Evolutionary conservation across 148 eudicot species (phyloP).

Genomic region (Diospyros lotus): DNA sequence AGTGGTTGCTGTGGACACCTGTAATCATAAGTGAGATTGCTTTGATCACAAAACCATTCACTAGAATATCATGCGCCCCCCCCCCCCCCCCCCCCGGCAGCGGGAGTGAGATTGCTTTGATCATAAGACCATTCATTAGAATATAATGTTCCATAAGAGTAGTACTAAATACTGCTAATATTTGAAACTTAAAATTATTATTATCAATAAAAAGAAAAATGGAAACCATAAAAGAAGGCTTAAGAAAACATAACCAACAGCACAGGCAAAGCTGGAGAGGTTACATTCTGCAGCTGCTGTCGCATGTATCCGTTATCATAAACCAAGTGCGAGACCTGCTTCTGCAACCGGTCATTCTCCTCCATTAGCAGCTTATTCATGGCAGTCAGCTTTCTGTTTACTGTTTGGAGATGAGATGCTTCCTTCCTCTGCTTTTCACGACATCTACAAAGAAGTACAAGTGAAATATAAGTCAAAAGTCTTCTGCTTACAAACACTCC

Average conservation of each 20-base stretch:
- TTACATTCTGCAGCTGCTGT: slow-evolving; percentile 42
- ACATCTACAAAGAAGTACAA: slow-evolving; percentile 27
- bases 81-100: too few relatives aligned
- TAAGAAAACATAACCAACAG: neutral
- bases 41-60: too few relatives aligned
- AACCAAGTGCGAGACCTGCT: slow-evolving; percentile 45
- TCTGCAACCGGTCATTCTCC: slow-evolving; percentile 52
- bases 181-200: too few relatives aligned
- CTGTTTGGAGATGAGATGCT: slow-evolving; percentile 30
- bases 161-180: too few relatives aligned
- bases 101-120: too few relatives aligned
- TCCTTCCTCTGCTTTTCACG: slow-evolving; percentile 52
- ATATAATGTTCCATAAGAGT: too few relatives aligned
- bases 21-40: neutral
- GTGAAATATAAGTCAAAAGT: neutral
- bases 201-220: neutral
- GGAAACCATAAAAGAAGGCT: neutral
- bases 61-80: too few relatives aligned
- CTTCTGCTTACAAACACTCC: too few relatives aligned
- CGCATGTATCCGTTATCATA: slow-evolving; percentile 41
- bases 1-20: slow-evolving; percentile 29
- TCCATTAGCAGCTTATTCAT: slow-evolving; percentile 52
- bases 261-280: neutral
- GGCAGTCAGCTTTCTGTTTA: slow-evolving; percentile 39
- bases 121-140: too few relatives aligned